Evolutionary conservation across 2,329 filamentous ascomycete genomes (phyloP).

Genomic region (Xylaria digitata): DNA sequence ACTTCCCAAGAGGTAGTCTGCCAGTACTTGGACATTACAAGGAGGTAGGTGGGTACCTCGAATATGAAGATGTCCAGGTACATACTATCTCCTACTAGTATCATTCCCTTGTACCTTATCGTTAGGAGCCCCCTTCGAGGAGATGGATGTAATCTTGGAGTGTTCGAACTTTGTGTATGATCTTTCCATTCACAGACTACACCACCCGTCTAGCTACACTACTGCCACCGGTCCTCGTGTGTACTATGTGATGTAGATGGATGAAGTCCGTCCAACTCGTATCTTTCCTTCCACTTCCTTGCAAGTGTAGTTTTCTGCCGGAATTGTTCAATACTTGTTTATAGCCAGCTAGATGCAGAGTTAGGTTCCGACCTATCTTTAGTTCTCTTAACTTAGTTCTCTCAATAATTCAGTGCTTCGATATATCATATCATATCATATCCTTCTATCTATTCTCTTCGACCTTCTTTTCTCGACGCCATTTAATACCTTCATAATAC

Average conservation of each 20-base stretch:
- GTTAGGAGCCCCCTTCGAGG: constrained; percentile 17
- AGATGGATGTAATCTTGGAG: constrained; percentile 1
- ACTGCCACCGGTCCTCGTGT: neutral
- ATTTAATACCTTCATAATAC: neutral
- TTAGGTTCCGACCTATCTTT: constrained; percentile 7
- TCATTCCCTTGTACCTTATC: constrained; percentile 4
- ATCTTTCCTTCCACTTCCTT: constrained; percentile 14
- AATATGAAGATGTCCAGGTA: too few species aligned
- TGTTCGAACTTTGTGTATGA: neutral
- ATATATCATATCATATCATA: neutral
- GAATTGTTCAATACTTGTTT: neutral
- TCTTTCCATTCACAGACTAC: neutral
- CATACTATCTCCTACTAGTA: neutral
- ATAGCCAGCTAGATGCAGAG: constrained; percentile 1
- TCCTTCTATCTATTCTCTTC: neutral
- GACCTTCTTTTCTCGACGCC: constrained; percentile 3
- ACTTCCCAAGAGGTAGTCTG: too few species aligned
- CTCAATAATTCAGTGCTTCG: constrained; percentile 5
- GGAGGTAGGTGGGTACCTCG: too few species aligned
- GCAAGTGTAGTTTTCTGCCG: neutral
- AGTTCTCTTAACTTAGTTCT: constrained; percentile 15
- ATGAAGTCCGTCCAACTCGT: constrained; percentile 31
- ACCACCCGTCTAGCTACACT: neutral
- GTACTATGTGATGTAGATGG: constrained; percentile 7
- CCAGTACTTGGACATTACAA: neutral